Evolutionary conservation across 257 asterid genomes (phyloP), one percentile per base, ranked within the genome.

Genomic region (Rubia yunnanensis): DNA sequence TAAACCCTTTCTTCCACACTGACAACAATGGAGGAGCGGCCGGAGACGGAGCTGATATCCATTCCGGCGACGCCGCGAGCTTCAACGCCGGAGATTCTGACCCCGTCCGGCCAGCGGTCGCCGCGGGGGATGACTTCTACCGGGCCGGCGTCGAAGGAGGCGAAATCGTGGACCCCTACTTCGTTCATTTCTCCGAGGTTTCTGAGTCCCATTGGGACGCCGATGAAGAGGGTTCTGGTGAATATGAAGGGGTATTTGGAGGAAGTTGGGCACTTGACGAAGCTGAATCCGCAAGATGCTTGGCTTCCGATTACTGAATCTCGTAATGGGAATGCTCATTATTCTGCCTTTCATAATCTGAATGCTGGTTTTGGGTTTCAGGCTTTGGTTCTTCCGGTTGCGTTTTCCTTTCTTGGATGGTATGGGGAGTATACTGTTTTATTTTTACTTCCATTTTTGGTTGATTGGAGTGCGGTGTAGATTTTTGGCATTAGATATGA

Each of bases 291-390:
- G 0, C 97, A 94, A 60, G 99, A 94, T 70, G 97, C 99, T 52
- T 94, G 99, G 99, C 96, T 94, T 68, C 99, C 99, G 4, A 90
- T 94, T 32, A 94, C 99, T 6, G 99, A 94, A 30, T 94, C 99
- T 13, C 86, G 99, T 30, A 94, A 94, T 65, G 99, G 99, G 55
- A 90, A 94, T 69, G 87, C 99, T 14, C 94, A 94, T 71, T 94
- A 94, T 62, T 92, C 99, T 14, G 96, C 99, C 44, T 94, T 90
- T 80, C 99, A 94, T 63, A 94, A 85, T 35, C 94, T 94, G 66
- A 94, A 90, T 74, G 99, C 99, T 74, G 97, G 97, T 48, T 83
- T 94, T 38, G 99, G 99, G 1, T 94, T 94, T 59, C 97, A 94
- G 73, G 99, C 99, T 10, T 59, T 94, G 86, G 77, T 94, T 27